Evolutionary conservation across 106 monocot species (phyloP), one percentile per base, ranked within the genome.

Genomic region (Narthecium ossifragum): DNA sequence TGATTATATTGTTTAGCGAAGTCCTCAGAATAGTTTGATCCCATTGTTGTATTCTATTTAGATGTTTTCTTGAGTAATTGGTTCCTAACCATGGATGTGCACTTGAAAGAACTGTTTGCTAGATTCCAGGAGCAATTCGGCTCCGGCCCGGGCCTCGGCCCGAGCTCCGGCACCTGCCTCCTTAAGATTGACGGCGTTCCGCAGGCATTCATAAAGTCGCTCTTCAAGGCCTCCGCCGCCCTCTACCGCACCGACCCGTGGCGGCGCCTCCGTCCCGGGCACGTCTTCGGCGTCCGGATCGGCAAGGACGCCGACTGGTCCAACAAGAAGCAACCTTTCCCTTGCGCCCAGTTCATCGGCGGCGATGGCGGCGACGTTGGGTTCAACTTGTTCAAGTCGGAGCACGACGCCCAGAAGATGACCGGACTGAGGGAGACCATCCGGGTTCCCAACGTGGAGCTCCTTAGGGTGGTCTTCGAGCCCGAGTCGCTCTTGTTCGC

Each of bases 201-300:
- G 12, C 69, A 72, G 6, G 24, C 70, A 8, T 73, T 85, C 62
- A 65, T 85, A 60, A 73, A 53, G 31, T 73, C 70, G 34, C 65
- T 85, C 37, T 85, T 70, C 70, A 61, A 56, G 15, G 66, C 85
- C 62, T 32, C 76, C 17, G 80, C 85, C 57, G 76, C 85, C 53
- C 73, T 85, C 34, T 72, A 43, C 73, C 80, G 80, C 34, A 80
- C 85, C 14, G 76, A 80, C 15, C 85, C 85, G 9, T 85, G 85
- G 85, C 69, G 67, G 39, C 69, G 80, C 9, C 62, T 85, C 26
- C 72, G 80, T 17, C 80, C 76, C 1, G 4, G 26, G 18, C 73
- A 80, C 32, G 73, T 85, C 36, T 66, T 85, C 73, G 65, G 59
- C 37, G 26, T 80, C 30, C 65, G 77, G 6, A 60, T 80, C 41